Evolutionary conservation across 2,329 filamentous ascomycete species (phyloP).

Genomic region (Colletotrichum musicola): DNA sequence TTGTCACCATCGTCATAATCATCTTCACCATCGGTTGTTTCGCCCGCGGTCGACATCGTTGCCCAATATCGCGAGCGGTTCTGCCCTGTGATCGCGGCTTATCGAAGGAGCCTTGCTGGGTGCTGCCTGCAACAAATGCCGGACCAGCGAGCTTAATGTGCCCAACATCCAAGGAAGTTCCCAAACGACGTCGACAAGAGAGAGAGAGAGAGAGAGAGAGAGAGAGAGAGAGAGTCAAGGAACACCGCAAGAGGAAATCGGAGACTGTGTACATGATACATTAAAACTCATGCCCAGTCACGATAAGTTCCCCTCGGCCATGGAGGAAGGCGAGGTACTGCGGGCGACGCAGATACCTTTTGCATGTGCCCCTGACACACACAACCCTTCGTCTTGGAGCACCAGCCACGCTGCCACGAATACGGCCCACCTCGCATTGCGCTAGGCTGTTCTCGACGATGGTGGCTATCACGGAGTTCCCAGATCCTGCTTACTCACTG

Average conservation of each 20-base stretch:
- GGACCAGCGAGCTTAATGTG: conserved; percentile 18
- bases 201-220: not conserved
- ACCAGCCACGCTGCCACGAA: conserved; percentile 36
- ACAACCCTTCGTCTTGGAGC: not conserved
- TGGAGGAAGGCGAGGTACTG: conserved; percentile 1
- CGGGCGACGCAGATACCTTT: conserved; percentile 1
- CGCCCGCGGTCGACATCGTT: conserved; percentile 11
- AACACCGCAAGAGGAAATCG: not conserved
- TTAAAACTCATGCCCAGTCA: not conserved
- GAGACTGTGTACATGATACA: conserved; percentile 8
- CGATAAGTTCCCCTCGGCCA: not conserved
- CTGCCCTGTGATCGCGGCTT: not conserved
- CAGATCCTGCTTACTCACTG: conserved; percentile 17
- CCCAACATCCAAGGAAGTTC: conserved; percentile 17
- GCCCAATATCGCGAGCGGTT: conserved; percentile 6
- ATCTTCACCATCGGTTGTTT: conserved; percentile 17
- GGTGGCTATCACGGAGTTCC: not conserved
- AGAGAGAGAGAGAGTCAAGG: not conserved
- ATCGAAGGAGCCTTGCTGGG: conserved; percentile 4
- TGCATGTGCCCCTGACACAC: conserved; percentile 4
- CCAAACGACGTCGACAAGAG: not conserved
- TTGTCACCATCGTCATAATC: not conserved
- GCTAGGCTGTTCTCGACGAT: conserved; percentile 1
- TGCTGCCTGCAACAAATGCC: conserved; percentile 16
- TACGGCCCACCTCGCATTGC: conserved; percentile 7